These are phyloP conservation scores for Colletotrichum sp. DNA, from an alignment of 2,329 filamentous ascomycete genomes.

Conservation along the genomic window DNA sequence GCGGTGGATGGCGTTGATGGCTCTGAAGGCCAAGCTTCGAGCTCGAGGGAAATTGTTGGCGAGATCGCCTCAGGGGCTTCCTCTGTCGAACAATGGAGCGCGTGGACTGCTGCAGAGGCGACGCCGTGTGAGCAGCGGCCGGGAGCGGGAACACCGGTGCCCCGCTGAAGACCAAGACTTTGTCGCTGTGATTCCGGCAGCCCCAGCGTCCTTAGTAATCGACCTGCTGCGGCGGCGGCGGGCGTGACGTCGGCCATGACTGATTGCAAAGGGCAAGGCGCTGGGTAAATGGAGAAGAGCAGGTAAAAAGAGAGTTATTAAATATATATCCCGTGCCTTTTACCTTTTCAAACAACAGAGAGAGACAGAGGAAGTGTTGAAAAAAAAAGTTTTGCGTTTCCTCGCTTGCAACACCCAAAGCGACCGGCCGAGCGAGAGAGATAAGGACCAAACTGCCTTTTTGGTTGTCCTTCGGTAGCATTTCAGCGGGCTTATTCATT, in stretches of 20 bases:
- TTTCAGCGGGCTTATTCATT: not conserved
- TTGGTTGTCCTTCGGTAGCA: not conserved
- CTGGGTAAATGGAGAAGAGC: not conserved
- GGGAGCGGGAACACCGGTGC: constrained; percentile 1
- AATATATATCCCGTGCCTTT: not conserved
- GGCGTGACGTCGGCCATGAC: constrained; percentile 17
- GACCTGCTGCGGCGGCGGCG: constrained; percentile 24
- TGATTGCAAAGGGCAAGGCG: not conserved
- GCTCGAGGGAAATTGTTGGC: constrained; percentile 3
- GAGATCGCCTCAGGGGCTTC: not conserved
- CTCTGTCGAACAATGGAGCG: not conserved
- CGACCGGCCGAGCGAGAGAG: not conserved
- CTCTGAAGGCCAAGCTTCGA: constrained; percentile 9
- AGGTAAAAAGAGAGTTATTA: not conserved
- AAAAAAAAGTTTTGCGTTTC: not conserved
- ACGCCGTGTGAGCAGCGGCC: not conserved
- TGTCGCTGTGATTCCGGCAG: constrained; percentile 2
- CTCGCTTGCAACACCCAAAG: not conserved
- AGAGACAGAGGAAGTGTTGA: not conserved
- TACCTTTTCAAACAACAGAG: not conserved
- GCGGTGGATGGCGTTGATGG: not conserved
- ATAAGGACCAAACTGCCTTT: not conserved
- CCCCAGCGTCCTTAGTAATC: constrained; percentile 39
- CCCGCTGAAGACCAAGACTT: constrained; percentile 4
- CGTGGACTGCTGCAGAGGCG: not conserved